These are phyloP conservation scores for Sclerotiophoma versabilis DNA, from an alignment of 2,329 filamentous ascomycete species.

Conservation along the genomic window DNA sequence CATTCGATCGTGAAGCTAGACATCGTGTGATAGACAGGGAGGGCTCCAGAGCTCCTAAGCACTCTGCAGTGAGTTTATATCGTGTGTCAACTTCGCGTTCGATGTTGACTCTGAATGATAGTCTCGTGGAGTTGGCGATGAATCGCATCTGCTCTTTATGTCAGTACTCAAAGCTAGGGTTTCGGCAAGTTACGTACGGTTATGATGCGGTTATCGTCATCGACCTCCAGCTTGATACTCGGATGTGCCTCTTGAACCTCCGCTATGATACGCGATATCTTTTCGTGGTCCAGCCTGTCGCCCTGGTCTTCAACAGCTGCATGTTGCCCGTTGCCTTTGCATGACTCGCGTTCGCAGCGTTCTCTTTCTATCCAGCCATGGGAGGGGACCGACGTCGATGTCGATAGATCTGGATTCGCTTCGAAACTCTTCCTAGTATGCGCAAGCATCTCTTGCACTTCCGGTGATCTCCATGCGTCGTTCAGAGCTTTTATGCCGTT, in stretches of 20 bases:
- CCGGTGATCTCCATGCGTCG: slow-evolving; percentile 47
- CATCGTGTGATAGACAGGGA: slow-evolving; percentile 44
- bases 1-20: slow-evolving; percentile 40
- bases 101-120: slow-evolving; percentile 40
- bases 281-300: slow-evolving; percentile 26
- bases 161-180: slow-evolving; percentile 3
- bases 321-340: slow-evolving; percentile 15
- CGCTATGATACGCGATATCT: slow-evolving; percentile 30
- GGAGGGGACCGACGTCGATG: slow-evolving; percentile 41
- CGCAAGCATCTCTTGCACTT: slow-evolving; percentile 46
- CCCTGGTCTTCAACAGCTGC: slow-evolving; percentile 6
- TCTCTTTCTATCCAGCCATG: slow-evolving; percentile 51
- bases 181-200: slow-evolving; percentile 24
- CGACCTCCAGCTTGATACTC: slow-evolving; percentile 37
- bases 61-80: slow-evolving; percentile 40
- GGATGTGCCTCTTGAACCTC: slow-evolving; percentile 36
- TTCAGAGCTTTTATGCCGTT: slow-evolving; percentile 49
- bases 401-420: slow-evolving; percentile 48
- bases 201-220: slow-evolving; percentile 35
- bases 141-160: slow-evolving; percentile 31
- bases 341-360: slow-evolving; percentile 25
- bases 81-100: slow-evolving; percentile 35
- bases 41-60: slow-evolving; percentile 38
- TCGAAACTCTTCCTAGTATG: slow-evolving; percentile 46
- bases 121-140: slow-evolving; percentile 29